Evolutionary conservation across 768 basidiomycete genomes (phyloP).

Genomic region (Plicaturopsis crispa): DNA sequence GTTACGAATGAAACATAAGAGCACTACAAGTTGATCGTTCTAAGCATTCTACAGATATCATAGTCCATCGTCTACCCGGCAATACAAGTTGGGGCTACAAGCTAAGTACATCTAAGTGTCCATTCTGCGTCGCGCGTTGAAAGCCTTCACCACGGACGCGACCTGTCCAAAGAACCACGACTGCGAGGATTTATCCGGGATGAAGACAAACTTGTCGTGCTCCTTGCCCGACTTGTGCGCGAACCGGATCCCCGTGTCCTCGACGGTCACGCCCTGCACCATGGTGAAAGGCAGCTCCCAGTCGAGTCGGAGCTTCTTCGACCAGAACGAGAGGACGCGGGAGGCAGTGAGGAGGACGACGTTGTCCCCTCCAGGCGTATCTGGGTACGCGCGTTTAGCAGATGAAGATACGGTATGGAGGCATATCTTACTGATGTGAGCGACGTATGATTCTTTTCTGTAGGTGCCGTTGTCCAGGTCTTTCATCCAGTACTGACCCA

Average conservation of each 20-base stretch:
- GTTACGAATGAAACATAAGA: too few species aligned
- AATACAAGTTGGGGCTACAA: too few species aligned
- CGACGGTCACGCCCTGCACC: slow-evolving; percentile 81
- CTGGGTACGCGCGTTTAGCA: slow-evolving; percentile 26
- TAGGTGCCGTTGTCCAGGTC: slow-evolving; percentile 88
- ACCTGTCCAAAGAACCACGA: slow-evolving; percentile 79
- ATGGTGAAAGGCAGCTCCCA: slow-evolving; percentile 91
- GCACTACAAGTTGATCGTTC: too few species aligned
- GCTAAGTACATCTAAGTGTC: slow-evolving; percentile 34
- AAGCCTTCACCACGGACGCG: slow-evolving; percentile 67
- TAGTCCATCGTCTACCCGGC: too few species aligned
- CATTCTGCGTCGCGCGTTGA: slow-evolving; percentile 70
- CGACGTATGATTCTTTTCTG: slow-evolving; percentile 80
- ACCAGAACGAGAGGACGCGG: slow-evolving; percentile 77
- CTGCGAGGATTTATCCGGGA: slow-evolving; percentile 68
- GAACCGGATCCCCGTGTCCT: slow-evolving; percentile 87
- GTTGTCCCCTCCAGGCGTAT: slow-evolving; percentile 73
- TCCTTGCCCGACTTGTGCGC: slow-evolving; percentile 72
- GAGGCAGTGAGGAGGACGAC: slow-evolving; percentile 74
- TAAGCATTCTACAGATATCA: too few species aligned
- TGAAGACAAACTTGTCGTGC: slow-evolving; percentile 68
- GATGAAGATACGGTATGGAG: not conserved
- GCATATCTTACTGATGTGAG: slow-evolving; percentile 69
- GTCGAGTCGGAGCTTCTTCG: slow-evolving; percentile 73
- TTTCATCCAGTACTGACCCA: slow-evolving; percentile 96